These are phyloP conservation scores for Phytophthora nicotianae DNA, from an alignment of 352 stramenopile genomes.

Conservation along the genomic window DNA sequence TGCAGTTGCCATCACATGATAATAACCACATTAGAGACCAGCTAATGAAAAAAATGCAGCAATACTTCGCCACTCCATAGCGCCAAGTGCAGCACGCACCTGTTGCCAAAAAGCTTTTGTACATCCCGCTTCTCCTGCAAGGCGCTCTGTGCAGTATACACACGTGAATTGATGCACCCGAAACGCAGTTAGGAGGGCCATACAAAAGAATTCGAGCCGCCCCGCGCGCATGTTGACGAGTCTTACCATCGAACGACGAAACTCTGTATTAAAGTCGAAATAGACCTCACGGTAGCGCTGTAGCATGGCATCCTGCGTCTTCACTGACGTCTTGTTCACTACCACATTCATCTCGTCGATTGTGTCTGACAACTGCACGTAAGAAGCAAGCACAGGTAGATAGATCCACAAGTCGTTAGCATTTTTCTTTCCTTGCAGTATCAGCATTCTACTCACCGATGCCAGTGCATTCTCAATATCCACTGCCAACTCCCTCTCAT, in stretches of 20 bases:
- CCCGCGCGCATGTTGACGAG: background rate
- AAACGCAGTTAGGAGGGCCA: background rate
- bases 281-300: constrained; percentile 96
- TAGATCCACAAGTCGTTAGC: no score
- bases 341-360: constrained; percentile 89
- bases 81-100: constrained; percentile 39
- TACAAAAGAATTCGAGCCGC: background rate
- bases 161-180: background rate
- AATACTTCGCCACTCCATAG: background rate
- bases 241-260: constrained; percentile 86
- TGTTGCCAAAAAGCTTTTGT: constrained; percentile 82
- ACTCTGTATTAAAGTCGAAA: constrained; percentile 96
- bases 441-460: constrained; percentile 39
- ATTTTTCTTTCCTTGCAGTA: background rate
- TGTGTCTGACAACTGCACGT: constrained; percentile 69
- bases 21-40: background rate
- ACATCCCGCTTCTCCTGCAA: constrained; percentile 86
- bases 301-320: constrained; percentile 88
- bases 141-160: constrained; percentile 46
- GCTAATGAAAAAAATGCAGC: background rate
- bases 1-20: constrained; percentile 19
- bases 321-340: constrained; percentile 70
- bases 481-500: constrained; percentile 66
- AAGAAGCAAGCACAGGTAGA: no score
- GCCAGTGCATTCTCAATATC: constrained; percentile 83